These are phyloP conservation scores for Xylaria castorea DNA, from an alignment of 495 filamentous ascomycete species.

Conservation along the genomic window DNA sequence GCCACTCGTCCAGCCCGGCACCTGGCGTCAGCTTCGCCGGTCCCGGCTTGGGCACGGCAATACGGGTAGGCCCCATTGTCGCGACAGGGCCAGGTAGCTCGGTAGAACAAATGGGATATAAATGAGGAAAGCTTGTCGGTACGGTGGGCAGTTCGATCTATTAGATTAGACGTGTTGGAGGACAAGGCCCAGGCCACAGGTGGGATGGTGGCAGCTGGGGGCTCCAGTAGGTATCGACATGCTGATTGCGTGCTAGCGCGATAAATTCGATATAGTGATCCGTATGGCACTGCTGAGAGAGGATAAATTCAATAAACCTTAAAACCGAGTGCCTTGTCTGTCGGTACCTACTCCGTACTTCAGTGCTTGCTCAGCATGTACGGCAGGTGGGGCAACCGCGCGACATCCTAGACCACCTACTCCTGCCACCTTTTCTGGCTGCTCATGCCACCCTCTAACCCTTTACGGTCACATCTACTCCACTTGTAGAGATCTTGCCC, in stretches of 20 bases:
- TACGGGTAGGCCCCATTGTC: conserved; percentile 46
- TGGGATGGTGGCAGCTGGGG: conserved; percentile 22
- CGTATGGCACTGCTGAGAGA: neutral
- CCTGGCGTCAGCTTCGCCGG: conserved; percentile 82
- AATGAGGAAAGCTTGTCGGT: conserved; percentile 3
- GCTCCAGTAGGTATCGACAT: neutral
- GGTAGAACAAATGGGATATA: neutral
- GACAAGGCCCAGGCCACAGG: conserved; percentile 20
- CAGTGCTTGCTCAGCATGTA: neutral
- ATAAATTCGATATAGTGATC: conserved; percentile 19
- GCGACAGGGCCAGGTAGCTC: conserved; percentile 42
- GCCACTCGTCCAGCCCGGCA: conserved; percentile 94
- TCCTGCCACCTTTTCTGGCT: too few species aligned
- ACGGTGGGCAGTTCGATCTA: neutral
- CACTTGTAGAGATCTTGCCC: too few species aligned
- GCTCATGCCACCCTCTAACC: too few species aligned
- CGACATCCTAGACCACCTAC: too few species aligned
- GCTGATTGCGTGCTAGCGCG: neutral
- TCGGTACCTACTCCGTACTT: too few species aligned
- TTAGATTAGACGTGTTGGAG: conserved; percentile 8
- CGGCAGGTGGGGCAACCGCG: neutral
- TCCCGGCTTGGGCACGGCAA: conserved; percentile 79
- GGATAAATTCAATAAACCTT: neutral
- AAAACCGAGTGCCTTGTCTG: neutral
- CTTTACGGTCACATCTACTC: too few species aligned